These are phyloP conservation scores for Xylaria sp. DNA, from an alignment of 2,329 filamentous ascomycete genomes.

Conservation along the genomic window DNA sequence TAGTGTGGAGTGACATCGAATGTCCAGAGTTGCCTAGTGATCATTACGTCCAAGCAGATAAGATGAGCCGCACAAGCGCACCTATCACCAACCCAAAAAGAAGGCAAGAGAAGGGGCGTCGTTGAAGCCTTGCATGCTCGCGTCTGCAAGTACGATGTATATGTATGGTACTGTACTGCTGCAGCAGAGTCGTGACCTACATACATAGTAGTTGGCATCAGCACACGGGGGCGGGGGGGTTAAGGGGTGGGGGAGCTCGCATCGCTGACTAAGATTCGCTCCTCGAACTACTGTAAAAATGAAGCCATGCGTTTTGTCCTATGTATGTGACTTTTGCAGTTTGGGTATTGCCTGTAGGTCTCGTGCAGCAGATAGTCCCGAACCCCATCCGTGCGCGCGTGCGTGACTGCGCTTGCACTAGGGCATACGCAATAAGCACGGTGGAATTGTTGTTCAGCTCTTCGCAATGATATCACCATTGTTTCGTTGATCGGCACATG, in stretches of 20 bases:
- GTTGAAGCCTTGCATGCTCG: slow-evolving; percentile 18
- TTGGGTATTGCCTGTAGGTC: slow-evolving; percentile 1
- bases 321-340: not conserved
- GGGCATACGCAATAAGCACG: not conserved
- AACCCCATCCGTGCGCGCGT: slow-evolving; percentile 32
- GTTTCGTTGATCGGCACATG: slow-evolving; percentile 19
- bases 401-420: not conserved
- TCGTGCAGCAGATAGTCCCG: slow-evolving; percentile 2
- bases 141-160: slow-evolving; percentile 12
- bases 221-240: not conserved
- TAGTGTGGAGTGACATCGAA: slow-evolving; percentile 23
- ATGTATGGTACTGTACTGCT: slow-evolving; percentile 8
- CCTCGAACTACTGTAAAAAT: not conserved
- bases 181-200: not conserved
- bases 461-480: slow-evolving; percentile 8
- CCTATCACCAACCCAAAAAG: not conserved
- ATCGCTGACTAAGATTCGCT: slow-evolving; percentile 27
- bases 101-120: not conserved
- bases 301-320: not conserved
- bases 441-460: slow-evolving; percentile 28
- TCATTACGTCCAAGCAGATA: slow-evolving; percentile 4
- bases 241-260: not conserved
- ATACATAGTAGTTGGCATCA: not conserved
- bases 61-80: slow-evolving; percentile 26
- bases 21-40: slow-evolving; percentile 13